Conservation (phyloP, 1,284 basidiomycete species). For the Microstroma glucosiphilum region DNA sequence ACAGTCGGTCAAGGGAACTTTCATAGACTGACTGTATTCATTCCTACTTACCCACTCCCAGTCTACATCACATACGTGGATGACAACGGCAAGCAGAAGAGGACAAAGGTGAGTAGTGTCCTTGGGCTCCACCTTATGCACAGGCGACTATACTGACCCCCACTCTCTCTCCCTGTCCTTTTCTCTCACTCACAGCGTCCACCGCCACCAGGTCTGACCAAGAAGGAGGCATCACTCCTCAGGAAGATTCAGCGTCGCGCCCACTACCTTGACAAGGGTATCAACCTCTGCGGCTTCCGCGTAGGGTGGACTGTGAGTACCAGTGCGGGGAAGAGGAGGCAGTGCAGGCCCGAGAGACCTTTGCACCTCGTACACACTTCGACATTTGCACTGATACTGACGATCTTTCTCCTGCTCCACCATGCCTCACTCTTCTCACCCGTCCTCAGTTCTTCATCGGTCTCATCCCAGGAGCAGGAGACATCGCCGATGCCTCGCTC, state of each 20-base stretch:
- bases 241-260: slow-evolving; percentile 59
- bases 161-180: not conserved
- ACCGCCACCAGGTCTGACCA: slow-evolving; percentile 69
- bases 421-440: not conserved
- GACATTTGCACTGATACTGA: not conserved
- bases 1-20: too few species aligned
- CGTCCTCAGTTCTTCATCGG: slow-evolving; percentile 52
- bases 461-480: slow-evolving; percentile 68
- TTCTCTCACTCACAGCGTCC: slow-evolving; percentile 53
- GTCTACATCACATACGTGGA: slow-evolving; percentile 71
- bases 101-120: slow-evolving; percentile 56
- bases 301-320: slow-evolving; percentile 66
- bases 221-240: slow-evolving; percentile 66
- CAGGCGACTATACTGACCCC: not conserved
- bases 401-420: too few species aligned
- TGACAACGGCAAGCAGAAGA: slow-evolving; percentile 62
- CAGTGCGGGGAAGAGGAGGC: not conserved
- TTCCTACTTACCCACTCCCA: slow-evolving; percentile 52
- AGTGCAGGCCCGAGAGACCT: not conserved
- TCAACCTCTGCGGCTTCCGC: slow-evolving; percentile 71
- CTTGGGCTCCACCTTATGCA: not conserved
- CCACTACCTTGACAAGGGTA: slow-evolving; percentile 85
- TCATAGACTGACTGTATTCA: not conserved
- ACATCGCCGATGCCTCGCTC: slow-evolving; percentile 61
- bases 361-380: not conserved